Conservation (phyloP, 176 grass and related monocot species). For the Elaeis guineensis region DNA sequence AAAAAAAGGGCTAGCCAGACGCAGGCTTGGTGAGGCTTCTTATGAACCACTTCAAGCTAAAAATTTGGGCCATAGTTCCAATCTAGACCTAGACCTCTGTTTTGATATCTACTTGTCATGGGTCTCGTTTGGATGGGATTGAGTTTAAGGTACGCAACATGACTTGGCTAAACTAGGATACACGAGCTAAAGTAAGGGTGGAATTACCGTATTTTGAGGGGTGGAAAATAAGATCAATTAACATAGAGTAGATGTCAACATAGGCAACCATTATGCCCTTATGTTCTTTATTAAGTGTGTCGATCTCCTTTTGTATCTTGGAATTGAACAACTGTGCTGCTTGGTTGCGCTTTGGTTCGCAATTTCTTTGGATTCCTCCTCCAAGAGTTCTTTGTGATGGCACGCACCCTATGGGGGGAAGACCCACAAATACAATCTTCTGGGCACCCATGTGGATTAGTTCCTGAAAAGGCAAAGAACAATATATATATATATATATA, state of each 20-base stretch:
- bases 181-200: no score
- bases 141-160: no score
- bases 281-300: not conserved
- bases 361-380: constrained; percentile 26
- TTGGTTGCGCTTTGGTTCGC: constrained; percentile 39
- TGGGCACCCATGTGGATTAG: constrained; percentile 39
- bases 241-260: constrained; percentile 46
- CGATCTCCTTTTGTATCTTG: constrained; percentile 25
- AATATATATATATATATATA: not conserved
- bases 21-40: no score
- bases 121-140: no score
- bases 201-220: constrained; percentile 30
- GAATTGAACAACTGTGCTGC: constrained; percentile 60
- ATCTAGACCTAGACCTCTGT: no score
- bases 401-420: constrained; percentile 71
- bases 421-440: constrained; percentile 42
- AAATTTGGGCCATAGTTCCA: no score
- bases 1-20: no score
- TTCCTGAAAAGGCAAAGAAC: constrained; percentile 10
- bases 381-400: constrained; percentile 58
- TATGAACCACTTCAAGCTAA: no score
- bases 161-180: no score
- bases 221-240: constrained; percentile 30
- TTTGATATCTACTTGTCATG: no score
- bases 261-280: constrained; percentile 19